A percentile compares a stretch with the other conserved stretches of the same genome.
Conservation (phyloP, 192 early-diverging fungal genomes). For the Lobosporangium transversale region DNA sequence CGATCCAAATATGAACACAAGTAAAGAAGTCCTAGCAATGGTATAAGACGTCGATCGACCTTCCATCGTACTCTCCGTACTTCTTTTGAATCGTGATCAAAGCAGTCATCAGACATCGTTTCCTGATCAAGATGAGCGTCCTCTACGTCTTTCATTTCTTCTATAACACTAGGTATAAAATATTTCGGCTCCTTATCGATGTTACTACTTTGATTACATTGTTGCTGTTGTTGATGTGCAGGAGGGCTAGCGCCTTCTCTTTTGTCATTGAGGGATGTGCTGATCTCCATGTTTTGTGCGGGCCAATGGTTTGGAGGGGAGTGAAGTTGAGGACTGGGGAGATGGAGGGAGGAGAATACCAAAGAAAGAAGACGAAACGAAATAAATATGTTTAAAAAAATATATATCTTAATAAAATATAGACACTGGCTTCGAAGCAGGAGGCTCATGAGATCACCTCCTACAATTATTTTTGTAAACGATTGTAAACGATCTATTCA, state of each 20-base stretch:
- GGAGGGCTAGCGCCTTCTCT: slow-evolving; percentile 40
- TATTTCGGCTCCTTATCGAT: slow-evolving; percentile 8
- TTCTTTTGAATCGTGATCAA: slow-evolving; percentile 9
- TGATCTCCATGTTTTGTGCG: not conserved
- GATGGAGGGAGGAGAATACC: not conserved
- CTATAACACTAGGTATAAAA: slow-evolving; percentile 26
- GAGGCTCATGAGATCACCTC: too few species aligned
- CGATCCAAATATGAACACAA: slow-evolving; percentile 79
- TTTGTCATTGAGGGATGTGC: not conserved
- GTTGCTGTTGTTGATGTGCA: slow-evolving; percentile 40
- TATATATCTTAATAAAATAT: too few species aligned
- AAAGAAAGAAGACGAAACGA: slow-evolving; percentile 56
- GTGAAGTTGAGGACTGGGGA: not conserved
- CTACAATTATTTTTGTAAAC: too few species aligned
- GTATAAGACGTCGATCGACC: slow-evolving; percentile 73
- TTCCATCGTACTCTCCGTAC: slow-evolving; percentile 61
- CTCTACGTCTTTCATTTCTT: slow-evolving; percentile 3
- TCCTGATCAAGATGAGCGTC: slow-evolving; percentile 12
- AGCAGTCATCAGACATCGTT: slow-evolving; percentile 6
- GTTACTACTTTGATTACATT: not conserved
- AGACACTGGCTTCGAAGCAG: too few species aligned
- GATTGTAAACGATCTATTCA: too few species aligned
- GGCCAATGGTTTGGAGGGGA: not conserved
- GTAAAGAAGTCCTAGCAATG: slow-evolving; percentile 72
- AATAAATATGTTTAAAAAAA: too few species aligned